Evolutionary conservation across 768 basidiomycete genomes (phyloP), one percentile per base, ranked within the genome.

Genomic region (Russula foetens): DNA sequence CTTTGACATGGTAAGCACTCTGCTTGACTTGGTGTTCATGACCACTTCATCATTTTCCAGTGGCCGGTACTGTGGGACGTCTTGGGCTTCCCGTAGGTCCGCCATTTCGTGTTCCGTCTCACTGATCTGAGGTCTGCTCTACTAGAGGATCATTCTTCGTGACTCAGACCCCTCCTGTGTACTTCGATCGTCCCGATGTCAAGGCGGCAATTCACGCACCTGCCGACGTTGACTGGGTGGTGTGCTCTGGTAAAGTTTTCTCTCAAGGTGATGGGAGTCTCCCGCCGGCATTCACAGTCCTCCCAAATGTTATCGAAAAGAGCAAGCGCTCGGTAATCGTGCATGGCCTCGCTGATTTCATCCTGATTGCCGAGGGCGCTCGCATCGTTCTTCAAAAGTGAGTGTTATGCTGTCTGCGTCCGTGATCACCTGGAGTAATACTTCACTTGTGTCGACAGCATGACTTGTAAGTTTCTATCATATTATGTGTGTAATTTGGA

Each of bases 1-100:
- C 56, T 87, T 88, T 71, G 88, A 89, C 67, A 86, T 82, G 31
- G 31, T 33, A 33, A 33, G 31, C 31, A 33, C 5, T 11, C 15
- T 67, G 5, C 7, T 38, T 29, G 64, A 15, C 7, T 35, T 46
- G 8, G 4, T 11, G n/a, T 28, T 45, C 26, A 54, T 2, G 15
- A 4, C n/a, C 12, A 4, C 35, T 8, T 66, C 19, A 67, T 29
- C 55, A 9, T 15, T 7, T 12, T 26, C 38, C 45, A 76, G 64
- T 88, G 75, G 71, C 88, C 87, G 0, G 76, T 86, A 46, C 74
- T 86, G 12, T 90, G 86, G 87, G 88, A 90, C 61, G 86, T 89
- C 7, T 83, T 90, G 33, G 88, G 87, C 9, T 41, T 12, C 33
- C 50, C 50, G 50, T 51, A 24, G 23, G 50, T 6, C 15, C n/a